A percentile compares a stretch with the other conserved stretches of the same genome.
Conservation (phyloP, 495 filamentous ascomycete genomes). For the Aspergillus indologenus region DNA sequence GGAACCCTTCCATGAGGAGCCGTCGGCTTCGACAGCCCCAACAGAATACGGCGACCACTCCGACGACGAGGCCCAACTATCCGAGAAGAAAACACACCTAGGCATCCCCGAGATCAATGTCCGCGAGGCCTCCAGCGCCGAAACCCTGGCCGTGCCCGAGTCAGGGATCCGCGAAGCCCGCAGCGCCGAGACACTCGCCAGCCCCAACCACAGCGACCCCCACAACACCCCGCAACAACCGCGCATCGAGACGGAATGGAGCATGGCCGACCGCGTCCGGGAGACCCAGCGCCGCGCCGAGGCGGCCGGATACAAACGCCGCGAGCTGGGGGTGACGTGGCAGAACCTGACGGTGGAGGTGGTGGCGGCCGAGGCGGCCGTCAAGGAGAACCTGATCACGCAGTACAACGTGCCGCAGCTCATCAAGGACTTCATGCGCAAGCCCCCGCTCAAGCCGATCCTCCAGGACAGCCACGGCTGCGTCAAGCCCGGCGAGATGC, state of each 20-base stretch:
- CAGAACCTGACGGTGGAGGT: constrained; percentile 21
- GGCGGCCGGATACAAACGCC: constrained; percentile 18
- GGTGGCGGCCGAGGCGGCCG: constrained; percentile 17
- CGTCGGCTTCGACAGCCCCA: not conserved
- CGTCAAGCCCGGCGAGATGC: constrained; percentile 46
- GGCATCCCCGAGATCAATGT: constrained; percentile 1
- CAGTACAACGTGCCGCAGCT: constrained; percentile 18
- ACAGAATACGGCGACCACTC: not conserved
- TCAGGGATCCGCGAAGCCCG: too few species aligned
- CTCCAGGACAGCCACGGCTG: constrained; percentile 20
- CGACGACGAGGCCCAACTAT: not conserved
- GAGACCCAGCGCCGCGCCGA: constrained; percentile 12
- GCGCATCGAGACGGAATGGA: constrained; percentile 12
- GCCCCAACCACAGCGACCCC: not conserved
- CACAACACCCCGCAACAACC: not conserved
- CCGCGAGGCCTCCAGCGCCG: constrained; percentile 13
- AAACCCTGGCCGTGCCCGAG: constrained; percentile 10
- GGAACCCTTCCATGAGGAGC: not conserved
- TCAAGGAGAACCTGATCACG: constrained; percentile 22
- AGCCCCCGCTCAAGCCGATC: constrained; percentile 16
- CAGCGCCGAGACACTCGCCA: constrained; percentile 12
- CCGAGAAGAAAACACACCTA: constrained; percentile 9
- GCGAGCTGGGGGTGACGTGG: constrained; percentile 23
- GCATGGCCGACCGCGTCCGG: constrained; percentile 13
- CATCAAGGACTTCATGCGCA: constrained; percentile 8